Conservation (phyloP, 75 land plant species). For the Adiantum capillusveneris region DNA sequence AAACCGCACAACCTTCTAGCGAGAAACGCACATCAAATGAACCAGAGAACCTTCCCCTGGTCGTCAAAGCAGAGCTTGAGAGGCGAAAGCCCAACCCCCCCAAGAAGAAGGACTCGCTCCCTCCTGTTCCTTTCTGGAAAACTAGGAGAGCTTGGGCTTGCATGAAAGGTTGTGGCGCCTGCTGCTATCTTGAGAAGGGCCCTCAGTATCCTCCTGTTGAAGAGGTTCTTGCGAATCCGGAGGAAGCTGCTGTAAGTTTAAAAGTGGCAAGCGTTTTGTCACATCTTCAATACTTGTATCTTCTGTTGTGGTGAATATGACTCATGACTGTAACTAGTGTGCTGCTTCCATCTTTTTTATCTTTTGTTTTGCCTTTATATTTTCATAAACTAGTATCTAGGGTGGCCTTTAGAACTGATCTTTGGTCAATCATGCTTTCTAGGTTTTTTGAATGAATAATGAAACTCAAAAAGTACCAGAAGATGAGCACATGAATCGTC, state of each 20-base stretch:
- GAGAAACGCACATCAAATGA: neutral
- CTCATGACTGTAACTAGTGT: too few species aligned
- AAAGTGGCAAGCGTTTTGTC: too few species aligned
- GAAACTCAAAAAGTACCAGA: too few species aligned
- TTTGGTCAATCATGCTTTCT: too few species aligned
- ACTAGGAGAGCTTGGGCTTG: conserved; percentile 36
- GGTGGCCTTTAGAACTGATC: too few species aligned
- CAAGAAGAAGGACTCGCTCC: neutral
- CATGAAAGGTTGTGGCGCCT: conserved; percentile 62
- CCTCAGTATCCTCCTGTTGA: conserved; percentile 55
- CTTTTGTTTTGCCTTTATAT: too few species aligned
- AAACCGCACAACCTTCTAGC: neutral
- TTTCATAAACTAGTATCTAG: too few species aligned
- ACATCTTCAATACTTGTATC: too few species aligned
- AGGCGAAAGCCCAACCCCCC: neutral
- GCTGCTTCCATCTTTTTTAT: too few species aligned
- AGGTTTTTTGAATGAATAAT: too few species aligned
- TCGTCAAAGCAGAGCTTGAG: neutral
- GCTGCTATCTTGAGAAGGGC: conserved; percentile 68
- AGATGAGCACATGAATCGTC: too few species aligned
- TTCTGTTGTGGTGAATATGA: too few species aligned
- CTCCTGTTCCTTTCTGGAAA: conserved; percentile 2
- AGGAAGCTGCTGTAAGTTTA: conserved; percentile 35
- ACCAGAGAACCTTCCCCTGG: neutral
- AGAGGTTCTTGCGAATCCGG: conserved; percentile 50